Evolutionary conservation across 371 early-diverging fungal genomes (phyloP), one percentile per base, ranked within the genome.

Genomic region (Coemansia sp.): DNA sequence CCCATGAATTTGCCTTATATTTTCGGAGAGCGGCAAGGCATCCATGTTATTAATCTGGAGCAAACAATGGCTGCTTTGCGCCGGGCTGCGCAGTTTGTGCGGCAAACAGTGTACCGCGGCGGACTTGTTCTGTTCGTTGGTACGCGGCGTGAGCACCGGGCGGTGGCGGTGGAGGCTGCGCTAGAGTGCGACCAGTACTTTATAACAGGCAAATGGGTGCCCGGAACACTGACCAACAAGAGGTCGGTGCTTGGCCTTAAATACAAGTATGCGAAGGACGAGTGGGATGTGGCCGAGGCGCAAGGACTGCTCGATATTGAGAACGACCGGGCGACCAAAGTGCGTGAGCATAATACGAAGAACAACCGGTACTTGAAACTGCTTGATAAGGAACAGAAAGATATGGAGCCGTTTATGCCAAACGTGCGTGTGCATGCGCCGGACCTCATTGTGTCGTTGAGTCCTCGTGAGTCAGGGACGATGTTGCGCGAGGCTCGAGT

Each of bases 21-120:
- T 57, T 94, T 90, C 72, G 98, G 98, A 69, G 85, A 88, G 23
- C 91, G 98, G 62, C 86, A 91, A 64, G 97, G 96, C 28, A 90
- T 96, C 68, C 90, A 91, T 75, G 91, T 98, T 67, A 95, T 98
- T 84, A 94, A 98, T 79, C 82, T 96, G 67, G 98, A 98, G 73
- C 90, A 93, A 48, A 97, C 98, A 0, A 75, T 97, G 61, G 88
- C 89, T n/a, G 86, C 89, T 54, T 85, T 98, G 42, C 86, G 97
- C 47, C 84, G 96, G 58, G 93, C 96, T 18, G 87, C 90, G 67
- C 86, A 86, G 39, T 87, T 96, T 21, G 85, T 87, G 20, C 79
- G 88, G 33, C 88, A 90, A 55, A 87, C 94, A 2, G 90, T 95
- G 23, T 79, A 84, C 47, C 81, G 87, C 30, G 94, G 93, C 37